Conservation (phyloP, 768 basidiomycete species). For the Boletus patriciae region DNA sequence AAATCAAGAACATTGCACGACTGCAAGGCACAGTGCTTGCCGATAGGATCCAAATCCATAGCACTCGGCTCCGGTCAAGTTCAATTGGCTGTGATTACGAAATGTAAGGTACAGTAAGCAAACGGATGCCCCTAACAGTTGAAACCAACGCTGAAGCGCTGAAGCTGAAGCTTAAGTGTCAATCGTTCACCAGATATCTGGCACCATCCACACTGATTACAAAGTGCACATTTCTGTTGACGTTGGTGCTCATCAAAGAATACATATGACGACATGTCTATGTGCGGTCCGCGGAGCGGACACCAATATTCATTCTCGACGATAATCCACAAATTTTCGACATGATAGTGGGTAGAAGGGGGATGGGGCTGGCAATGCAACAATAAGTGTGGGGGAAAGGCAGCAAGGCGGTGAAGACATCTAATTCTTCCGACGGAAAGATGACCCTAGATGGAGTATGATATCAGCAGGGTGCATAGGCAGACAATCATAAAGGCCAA, state of each 20-base stretch:
- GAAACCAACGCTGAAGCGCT: no score
- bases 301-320: slow-evolving; percentile 10
- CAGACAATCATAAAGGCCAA: slow-evolving; percentile 32
- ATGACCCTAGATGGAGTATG: slow-evolving; percentile 66
- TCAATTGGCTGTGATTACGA: background rate
- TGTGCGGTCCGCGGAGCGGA: slow-evolving; percentile 7
- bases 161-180: no score
- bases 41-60: slow-evolving; percentile 54
- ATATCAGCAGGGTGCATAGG: slow-evolving; percentile 7
- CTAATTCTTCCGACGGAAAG: slow-evolving; percentile 96
- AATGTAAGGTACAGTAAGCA: background rate
- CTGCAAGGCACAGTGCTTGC: slow-evolving; percentile 61
- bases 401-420: background rate
- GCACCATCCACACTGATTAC: background rate
- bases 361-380: slow-evolving; percentile 1
- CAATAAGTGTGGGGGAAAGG: background rate
- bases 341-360: slow-evolving; percentile 1
- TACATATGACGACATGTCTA: slow-evolving; percentile 11
- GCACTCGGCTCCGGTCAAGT: background rate
- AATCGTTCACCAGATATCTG: background rate
- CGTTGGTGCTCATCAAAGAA: slow-evolving; percentile 6
- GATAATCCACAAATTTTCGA: slow-evolving; percentile 16
- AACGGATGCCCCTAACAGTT: no score
- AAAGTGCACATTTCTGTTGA: background rate
- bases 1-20: slow-evolving; percentile 69